Evolutionary conservation across 2,329 filamentous ascomycete genomes (phyloP), one percentile per base, ranked within the genome.

Genomic region (Chrysoporthe puriensis): DNA sequence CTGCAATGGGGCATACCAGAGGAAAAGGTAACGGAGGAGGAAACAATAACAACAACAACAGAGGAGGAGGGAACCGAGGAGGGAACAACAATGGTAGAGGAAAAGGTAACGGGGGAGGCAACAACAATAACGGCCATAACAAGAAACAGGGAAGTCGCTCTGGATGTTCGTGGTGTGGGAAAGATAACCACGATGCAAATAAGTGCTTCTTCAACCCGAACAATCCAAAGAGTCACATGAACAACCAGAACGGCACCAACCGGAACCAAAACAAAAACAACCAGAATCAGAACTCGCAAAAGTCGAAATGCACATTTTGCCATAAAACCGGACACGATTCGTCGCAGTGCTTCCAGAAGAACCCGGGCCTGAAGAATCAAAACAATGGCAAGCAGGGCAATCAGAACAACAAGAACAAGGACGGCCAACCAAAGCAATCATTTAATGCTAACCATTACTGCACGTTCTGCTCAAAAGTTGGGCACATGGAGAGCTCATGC

Each of bases 301-400:
- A 32, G 26, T 5, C 32, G 34, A 57, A 16, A 16, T 62, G 59
- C 59, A 36, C 2, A 2, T 11, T 34, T 5, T 62, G 59, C 43
- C 26, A 62, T 11, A 62, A 62, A 26, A 42, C 50, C n/a, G 65
- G 60, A 21, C 65, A 67, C 11, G 21, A 40, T 0, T 44, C 43
- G 46, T 34, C 18, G 16, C 40, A 8, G 18, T 63, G 64, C 60
- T 63, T 42, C n/a, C 46, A 57, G 43, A 66, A 50, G 43, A 57
- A 42, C n/a, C 18, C 32, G 3, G 32, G n/a, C 4, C 4, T 26
- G 34, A 60, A 26, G n/a, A 44, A 60, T 16, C 57, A 44, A 60
- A 60, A 60, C 14, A 44, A 60, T 6, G 4, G 14, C n/a, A 40
- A 57, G 18, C 54, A 34, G 13, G 16, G 6, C 14, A 40, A 21